Base-by-base conservation (phyloP, 108 stramenopile species). In the Heterococcus sp. region DNA sequence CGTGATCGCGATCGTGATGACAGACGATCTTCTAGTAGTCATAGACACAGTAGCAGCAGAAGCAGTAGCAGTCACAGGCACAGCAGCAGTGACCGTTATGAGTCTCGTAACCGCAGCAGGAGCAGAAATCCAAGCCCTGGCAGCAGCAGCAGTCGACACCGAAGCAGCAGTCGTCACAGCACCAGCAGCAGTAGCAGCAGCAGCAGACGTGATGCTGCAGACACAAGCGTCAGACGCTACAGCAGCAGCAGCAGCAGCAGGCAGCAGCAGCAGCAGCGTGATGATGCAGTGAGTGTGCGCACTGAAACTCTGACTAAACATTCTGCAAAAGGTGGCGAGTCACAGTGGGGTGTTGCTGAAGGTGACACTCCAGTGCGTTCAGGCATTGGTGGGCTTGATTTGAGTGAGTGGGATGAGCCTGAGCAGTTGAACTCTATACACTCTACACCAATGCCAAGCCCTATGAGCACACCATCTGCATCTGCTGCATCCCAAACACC, bases 351-450 rank as follows among this genome's bases (percentile, higher is more conserved):
- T 27, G 31, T 32, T 11, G 11, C 11, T 21, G 11, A 4, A 4
- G 11, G 31, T 8, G 31, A 29, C 68, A 36, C 31, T 71, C 77
- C 34, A 64, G 39, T 64, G 69, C 78, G 78, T 29, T 71, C 78
- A 1, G 78, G 78, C 14, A 31, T 80, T 33, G 66, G 66, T 2
- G 84, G 87, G 14, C 38, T 86, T 40, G 87, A 87, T 67, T 78
- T 37, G 33, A 79, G 74, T 1, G 82, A 87, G 75, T 87, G 87
- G 87, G 87, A 87, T 8, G 87, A 86, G 35, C 87, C 87, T 21
- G 85, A 84, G 35, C 74, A 76, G 31, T 38, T 87, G 2, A 72
- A 70, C 27, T 84, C 85, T 2, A 21, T 58, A 21, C n/a, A n/a
- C n/a, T 8, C 14, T 8, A 84, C 81, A 38, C 80, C 79, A 5